Evolutionary conservation across 1,139 yeast species (phyloP).

Genomic region (Pichia sp.): DNA sequence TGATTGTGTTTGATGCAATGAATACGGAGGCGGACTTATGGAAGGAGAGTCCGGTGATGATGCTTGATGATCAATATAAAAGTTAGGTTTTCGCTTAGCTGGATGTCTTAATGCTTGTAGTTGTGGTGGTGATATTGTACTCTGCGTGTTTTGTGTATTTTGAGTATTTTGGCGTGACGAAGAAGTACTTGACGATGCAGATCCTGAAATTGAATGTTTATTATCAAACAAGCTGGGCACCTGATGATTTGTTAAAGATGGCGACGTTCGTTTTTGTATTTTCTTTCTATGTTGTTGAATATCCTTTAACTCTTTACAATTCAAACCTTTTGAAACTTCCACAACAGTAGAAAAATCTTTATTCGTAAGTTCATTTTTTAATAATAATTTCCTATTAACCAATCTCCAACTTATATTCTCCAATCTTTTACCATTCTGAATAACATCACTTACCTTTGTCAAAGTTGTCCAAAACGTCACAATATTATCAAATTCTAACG

Average conservation of each 20-base stretch:
- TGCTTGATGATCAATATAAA: slow-evolving; percentile 49
- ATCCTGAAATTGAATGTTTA: neutral
- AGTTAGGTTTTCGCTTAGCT: slow-evolving; percentile 41
- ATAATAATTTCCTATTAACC: slow-evolving; percentile 41
- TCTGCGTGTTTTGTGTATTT: no score
- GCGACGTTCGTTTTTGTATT: slow-evolving; percentile 1
- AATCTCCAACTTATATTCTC: slow-evolving; percentile 58
- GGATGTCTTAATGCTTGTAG: neutral
- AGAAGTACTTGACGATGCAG: neutral
- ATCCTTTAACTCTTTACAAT: slow-evolving; percentile 15
- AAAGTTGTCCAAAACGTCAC: slow-evolving; percentile 47
- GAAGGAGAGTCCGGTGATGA: slow-evolving; percentile 44
- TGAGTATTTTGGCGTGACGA: no score
- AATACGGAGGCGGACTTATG: neutral
- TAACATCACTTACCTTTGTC: slow-evolving; percentile 45
- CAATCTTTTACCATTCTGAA: slow-evolving; percentile 48
- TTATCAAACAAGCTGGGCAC: slow-evolving; percentile 1
- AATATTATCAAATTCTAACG: slow-evolving; percentile 38
- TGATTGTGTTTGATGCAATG: neutral
- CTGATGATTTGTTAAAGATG: no score
- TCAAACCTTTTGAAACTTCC: slow-evolving; percentile 20
- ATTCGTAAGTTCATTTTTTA: slow-evolving; percentile 18
- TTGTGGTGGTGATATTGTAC: neutral
- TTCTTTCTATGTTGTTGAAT: slow-evolving; percentile 2
- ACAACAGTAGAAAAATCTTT: slow-evolving; percentile 26